Percentiles rank a stretch among this genome's conserved stretches.
Evolutionary conservation across 495 filamentous ascomycete genomes (phyloP).

Genomic region (Xylaria scruposa): DNA sequence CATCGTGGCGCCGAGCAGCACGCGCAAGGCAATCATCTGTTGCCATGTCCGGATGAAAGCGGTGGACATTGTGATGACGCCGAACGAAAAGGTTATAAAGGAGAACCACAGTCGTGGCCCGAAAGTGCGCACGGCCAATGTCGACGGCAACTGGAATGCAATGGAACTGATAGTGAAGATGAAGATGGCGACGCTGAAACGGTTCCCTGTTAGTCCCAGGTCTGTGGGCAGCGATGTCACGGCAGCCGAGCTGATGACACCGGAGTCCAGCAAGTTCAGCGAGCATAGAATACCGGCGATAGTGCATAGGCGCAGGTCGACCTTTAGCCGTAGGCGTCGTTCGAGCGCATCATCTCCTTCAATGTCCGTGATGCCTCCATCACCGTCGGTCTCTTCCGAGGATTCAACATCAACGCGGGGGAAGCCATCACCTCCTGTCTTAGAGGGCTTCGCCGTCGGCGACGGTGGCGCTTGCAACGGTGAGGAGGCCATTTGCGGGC

Average conservation of each 20-base stretch:
- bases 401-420: not conserved
- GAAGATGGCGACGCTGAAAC: constrained; percentile 77
- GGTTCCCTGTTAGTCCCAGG: constrained; percentile 67
- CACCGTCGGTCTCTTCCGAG: constrained; percentile 10
- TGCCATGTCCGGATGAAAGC: constrained; percentile 73
- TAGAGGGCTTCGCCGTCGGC: not conserved
- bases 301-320: constrained; percentile 75
- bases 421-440: not conserved
- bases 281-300: constrained; percentile 77
- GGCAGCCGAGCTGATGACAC: constrained; percentile 78
- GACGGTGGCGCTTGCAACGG: constrained; percentile 9
- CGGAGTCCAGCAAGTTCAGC: constrained; percentile 74
- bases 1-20: constrained; percentile 73
- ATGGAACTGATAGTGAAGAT: constrained; percentile 81
- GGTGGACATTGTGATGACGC: constrained; percentile 74
- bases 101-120: constrained; percentile 75
- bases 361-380: not conserved
- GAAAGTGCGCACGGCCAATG: constrained; percentile 69
- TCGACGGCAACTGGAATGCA: constrained; percentile 76
- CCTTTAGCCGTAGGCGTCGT: constrained; percentile 64
- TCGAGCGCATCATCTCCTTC: constrained; percentile 29
- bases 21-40: constrained; percentile 74
- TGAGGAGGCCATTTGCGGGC: constrained; percentile 20
- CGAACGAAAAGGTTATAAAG: constrained; percentile 70
- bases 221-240: constrained; percentile 76